phyloP scores from a whole-genome alignment of 148 eudicot species.

The Selenicereus undatus region DNA sequence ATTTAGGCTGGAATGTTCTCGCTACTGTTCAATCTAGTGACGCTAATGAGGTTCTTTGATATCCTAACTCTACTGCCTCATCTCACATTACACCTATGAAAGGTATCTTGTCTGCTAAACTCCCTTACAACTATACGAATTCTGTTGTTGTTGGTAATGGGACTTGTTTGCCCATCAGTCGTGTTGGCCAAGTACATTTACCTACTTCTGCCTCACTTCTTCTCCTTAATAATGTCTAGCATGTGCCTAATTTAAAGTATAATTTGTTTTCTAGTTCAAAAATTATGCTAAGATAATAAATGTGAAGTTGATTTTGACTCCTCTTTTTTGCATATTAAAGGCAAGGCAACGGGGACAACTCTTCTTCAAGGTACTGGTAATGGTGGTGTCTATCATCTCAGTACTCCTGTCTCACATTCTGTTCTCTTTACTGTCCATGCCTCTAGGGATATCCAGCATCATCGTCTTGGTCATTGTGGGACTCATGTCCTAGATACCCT shows the following conservation, averaged over 20 bases:
- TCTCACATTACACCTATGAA: not conserved
- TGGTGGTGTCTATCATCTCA: not conserved
- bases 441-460: not conserved
- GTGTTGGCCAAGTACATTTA: not conserved
- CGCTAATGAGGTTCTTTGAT: not conserved
- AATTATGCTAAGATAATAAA: not conserved
- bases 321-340: not conserved
- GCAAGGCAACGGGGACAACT: not conserved
- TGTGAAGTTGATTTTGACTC: not conserved
- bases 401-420: not conserved
- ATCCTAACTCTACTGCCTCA: no score
- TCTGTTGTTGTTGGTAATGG: no score
- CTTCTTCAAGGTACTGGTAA: not conserved
- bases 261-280: not conserved
- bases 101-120: not conserved
- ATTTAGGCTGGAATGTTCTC: not conserved
- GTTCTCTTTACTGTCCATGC: no score
- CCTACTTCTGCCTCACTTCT: not conserved
- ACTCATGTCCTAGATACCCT: not conserved
- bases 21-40: not conserved
- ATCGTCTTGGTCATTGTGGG: not conserved
- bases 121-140: not conserved
- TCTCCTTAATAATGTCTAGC: not conserved
- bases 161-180: no score
- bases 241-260: not conserved